Base-by-base conservation (phyloP, 331 rosid species). In the Arachis monticola region DNA sequence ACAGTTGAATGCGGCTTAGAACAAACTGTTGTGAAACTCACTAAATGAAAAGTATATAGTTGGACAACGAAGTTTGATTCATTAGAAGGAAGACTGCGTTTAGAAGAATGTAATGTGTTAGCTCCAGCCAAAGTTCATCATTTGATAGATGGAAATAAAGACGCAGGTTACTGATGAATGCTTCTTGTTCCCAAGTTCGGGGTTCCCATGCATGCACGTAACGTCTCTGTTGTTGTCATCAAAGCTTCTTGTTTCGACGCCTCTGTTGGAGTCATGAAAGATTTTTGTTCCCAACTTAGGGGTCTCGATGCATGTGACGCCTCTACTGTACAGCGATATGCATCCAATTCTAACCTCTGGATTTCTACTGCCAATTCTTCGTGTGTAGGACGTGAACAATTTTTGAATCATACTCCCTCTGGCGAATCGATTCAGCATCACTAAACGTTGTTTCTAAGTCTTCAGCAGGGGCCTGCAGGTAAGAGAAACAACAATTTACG, bases 251-350 rank as follows among this genome's bases (percentile, higher is more conserved):
- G 22, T 17, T 17, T 17, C 22, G 22, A 17, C 22, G 22, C 22
- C 22, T 17, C 22, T 17, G 22, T 17, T 17, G 22, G 22, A 17
- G 22, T 17, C 22, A 17, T 17, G 22, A 17, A 17, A 17, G 22
- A 17, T 17, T 17, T 17, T 73, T 86, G 88, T 78, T 95, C 99
- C 99, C 99, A 95, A 85, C 98, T 90, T 84, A 95, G 78, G 73
- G 99, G 98, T 76, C 99, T 98, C 38, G 92, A 88, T 38, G 98
- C 98, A 87, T 87, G 88, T 84, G 92, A 83, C 81, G 96, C 98
- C 80, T 85, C 98, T 69, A 95, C 86, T 55, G 99, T 95, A 87
- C 96, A 77, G 79, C 87, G 97, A 84, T 95, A 95, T 85, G 99
- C 99, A 71, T 86, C 90, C 83, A 95, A 87, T 90, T 95, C 99